A percentile compares a stretch with the other conserved stretches of the same genome.
Conservation (phyloP, 495 filamentous ascomycete species). For the Podospora australis region DNA sequence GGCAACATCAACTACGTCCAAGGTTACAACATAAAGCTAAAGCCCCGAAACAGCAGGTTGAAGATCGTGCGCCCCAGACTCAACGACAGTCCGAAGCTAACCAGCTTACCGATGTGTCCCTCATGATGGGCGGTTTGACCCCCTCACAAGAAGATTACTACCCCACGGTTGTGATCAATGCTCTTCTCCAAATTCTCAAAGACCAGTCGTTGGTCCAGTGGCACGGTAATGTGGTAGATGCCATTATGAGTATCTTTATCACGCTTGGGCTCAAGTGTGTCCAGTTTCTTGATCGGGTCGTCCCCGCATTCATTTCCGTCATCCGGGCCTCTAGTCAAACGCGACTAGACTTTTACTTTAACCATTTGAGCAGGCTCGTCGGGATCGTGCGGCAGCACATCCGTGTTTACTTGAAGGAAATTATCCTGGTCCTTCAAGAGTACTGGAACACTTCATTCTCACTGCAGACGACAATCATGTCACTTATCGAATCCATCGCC, state of each 20-base stretch:
- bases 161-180: constrained; percentile 95
- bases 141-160: constrained; percentile 98
- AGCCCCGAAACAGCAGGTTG: constrained; percentile 39
- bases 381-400: constrained; percentile 96
- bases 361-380: constrained; percentile 86
- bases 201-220: constrained; percentile 82
- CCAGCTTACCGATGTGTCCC: constrained; percentile 80
- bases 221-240: constrained; percentile 93
- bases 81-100: constrained; percentile 55
- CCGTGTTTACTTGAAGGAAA: constrained; percentile 73
- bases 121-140: constrained; percentile 97
- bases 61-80: constrained; percentile 57
- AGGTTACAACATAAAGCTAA: constrained; percentile 38
- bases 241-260: constrained; percentile 97
- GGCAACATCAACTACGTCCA: constrained; percentile 36
- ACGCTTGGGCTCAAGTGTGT: constrained; percentile 93
- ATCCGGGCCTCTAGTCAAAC: constrained; percentile 67
- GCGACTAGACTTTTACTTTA: constrained; percentile 90
- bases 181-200: constrained; percentile 81
- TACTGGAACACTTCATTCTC: constrained; percentile 74
- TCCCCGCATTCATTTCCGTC: constrained; percentile 85
- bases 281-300: constrained; percentile 82
- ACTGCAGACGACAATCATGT: constrained; percentile 83
- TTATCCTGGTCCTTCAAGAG: constrained; percentile 75
- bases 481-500: constrained; percentile 87